A percentile compares a stretch with the other conserved stretches of the same genome.
phyloP scores from a whole-genome alignment of 2,329 filamentous ascomycete species.

The Allantophomopsis lycopodina region DNA sequence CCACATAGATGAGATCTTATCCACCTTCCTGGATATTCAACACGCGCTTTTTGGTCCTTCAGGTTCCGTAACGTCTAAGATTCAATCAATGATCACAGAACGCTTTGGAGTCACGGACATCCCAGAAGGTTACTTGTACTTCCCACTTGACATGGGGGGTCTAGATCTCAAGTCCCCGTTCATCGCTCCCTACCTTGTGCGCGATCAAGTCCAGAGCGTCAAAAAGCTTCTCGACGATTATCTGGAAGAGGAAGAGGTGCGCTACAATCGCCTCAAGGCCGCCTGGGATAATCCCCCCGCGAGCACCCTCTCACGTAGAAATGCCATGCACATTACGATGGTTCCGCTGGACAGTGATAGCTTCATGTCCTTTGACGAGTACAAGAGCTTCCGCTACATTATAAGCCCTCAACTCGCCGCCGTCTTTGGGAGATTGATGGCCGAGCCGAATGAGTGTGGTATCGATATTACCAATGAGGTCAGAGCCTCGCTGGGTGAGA shows the following conservation, averaged over 20 bases:
- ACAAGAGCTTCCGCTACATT: constrained; percentile 18
- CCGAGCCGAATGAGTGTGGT: constrained; percentile 9
- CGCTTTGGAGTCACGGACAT: constrained; percentile 28
- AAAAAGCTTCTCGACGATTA: constrained; percentile 12
- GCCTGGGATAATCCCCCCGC: too few relatives aligned
- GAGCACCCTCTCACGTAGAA: constrained; percentile 9
- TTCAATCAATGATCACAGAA: constrained; percentile 30
- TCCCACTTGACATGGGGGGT: constrained; percentile 22
- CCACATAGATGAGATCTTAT: constrained; percentile 38
- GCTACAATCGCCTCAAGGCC: constrained; percentile 11
- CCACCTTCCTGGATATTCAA: constrained; percentile 36
- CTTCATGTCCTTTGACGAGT: constrained; percentile 26
- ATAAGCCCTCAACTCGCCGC: constrained; percentile 13
- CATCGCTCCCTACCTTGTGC: constrained; percentile 16
- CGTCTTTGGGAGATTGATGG: constrained; percentile 17
- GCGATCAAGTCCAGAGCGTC: constrained; percentile 7
- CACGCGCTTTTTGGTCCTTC: constrained; percentile 27
- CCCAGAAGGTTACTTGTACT: constrained; percentile 24
- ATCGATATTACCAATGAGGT: constrained; percentile 11
- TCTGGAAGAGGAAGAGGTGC: constrained; percentile 16
- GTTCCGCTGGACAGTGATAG: constrained; percentile 9
- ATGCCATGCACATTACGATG: constrained; percentile 17
- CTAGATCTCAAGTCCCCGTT: constrained; percentile 24
- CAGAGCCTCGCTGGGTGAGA: constrained; percentile 4
- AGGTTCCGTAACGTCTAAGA: constrained; percentile 28